Evolutionary conservation across 2,329 filamentous ascomycete genomes (phyloP).

Genomic region (Coniella lustricola): DNA sequence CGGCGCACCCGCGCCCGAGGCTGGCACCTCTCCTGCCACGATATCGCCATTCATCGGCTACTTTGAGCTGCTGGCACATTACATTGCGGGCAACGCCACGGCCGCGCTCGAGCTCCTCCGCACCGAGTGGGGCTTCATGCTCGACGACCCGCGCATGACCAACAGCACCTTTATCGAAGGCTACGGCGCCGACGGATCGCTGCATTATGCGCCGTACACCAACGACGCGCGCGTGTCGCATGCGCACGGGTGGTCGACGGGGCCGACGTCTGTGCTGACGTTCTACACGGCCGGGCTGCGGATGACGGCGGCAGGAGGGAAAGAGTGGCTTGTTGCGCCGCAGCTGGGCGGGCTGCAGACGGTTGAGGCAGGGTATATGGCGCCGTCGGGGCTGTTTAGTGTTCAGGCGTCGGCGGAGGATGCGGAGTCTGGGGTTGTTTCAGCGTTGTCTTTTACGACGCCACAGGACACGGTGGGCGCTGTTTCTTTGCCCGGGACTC

Average conservation of each 20-base stretch:
- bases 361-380: background rate
- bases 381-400: background rate
- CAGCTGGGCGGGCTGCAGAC: constrained; percentile 1
- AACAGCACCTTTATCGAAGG: constrained; percentile 11
- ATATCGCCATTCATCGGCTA: constrained; percentile 14
- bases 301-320: constrained; percentile 5
- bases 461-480: background rate
- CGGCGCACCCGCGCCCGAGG: constrained; percentile 11
- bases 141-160: constrained; percentile 13
- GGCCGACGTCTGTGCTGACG: constrained; percentile 6
- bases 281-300: constrained; percentile 6
- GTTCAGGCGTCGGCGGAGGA: constrained; percentile 3
- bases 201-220: constrained; percentile 11
- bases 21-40: background rate
- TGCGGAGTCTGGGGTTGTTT: background rate
- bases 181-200: constrained; percentile 8
- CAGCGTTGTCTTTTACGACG: background rate
- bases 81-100: constrained; percentile 3
- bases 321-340: constrained; percentile 5
- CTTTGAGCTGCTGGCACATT: constrained; percentile 10
- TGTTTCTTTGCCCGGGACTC: background rate
- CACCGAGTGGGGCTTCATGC: constrained; percentile 11
- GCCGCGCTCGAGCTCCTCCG: constrained; percentile 5
- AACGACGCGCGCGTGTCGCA: constrained; percentile 8
- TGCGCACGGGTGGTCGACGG: constrained; percentile 12